These are phyloP conservation scores for Raphanus sativus DNA, from an alignment of 345 rosid genomes.

Conservation along the genomic window DNA sequence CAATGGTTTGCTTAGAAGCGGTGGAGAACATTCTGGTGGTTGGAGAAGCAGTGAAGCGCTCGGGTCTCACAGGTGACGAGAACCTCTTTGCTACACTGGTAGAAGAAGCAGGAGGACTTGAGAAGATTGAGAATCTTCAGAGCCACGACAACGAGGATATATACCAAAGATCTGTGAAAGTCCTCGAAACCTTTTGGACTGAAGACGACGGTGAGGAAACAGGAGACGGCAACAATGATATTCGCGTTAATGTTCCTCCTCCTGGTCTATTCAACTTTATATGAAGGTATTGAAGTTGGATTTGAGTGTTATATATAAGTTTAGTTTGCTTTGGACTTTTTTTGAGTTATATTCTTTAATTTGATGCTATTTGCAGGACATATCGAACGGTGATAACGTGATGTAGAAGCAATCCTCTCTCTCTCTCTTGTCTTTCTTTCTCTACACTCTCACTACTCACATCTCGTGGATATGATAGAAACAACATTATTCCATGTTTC, in stretches of 20 bases:
- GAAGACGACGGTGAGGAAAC: slow-evolving; percentile 48
- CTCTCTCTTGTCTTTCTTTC: neutral
- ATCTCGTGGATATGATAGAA: slow-evolving; percentile 23
- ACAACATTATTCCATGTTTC: slow-evolving; percentile 1
- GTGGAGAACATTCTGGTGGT: slow-evolving; percentile 73
- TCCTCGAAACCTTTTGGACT: slow-evolving; percentile 66
- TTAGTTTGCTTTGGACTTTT: neutral
- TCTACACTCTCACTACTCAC: slow-evolving; percentile 14
- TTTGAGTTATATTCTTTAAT: neutral
- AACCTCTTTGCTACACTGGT: slow-evolving; percentile 63
- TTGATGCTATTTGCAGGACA: neutral
- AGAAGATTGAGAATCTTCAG: slow-evolving; percentile 79
- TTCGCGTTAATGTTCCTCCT: slow-evolving; percentile 18
- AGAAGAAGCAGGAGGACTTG: slow-evolving; percentile 73
- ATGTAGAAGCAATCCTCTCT: slow-evolving; percentile 8
- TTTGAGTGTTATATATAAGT: neutral
- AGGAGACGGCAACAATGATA: slow-evolving; percentile 38
- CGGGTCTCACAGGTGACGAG: slow-evolving; percentile 46
- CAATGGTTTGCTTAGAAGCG: slow-evolving; percentile 63
- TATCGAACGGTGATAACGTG: neutral
- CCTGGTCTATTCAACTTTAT: slow-evolving; percentile 70
- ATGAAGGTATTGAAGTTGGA: slow-evolving; percentile 39
- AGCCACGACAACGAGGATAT: slow-evolving; percentile 70
- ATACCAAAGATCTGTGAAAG: slow-evolving; percentile 68
- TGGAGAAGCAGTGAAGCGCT: slow-evolving; percentile 63